phyloP scores from a whole-genome alignment of 2,329 filamentous ascomycete genomes.

The Huntiella savannae region DNA sequence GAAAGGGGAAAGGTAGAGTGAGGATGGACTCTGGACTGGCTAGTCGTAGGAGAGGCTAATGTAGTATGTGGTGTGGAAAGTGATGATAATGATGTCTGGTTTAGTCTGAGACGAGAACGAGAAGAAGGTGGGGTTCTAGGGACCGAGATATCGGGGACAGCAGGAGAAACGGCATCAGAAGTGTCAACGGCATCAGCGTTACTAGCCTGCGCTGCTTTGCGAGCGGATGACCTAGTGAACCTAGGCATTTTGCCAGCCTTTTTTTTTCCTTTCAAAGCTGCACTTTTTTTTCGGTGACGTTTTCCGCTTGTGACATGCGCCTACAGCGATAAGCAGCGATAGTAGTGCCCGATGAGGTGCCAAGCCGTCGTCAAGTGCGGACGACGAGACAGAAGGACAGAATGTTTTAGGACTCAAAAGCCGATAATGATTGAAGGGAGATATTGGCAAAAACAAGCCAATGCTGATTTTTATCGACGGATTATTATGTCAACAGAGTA shows the following conservation, averaged over 20 bases:
- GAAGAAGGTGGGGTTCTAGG: slow-evolving; percentile 14
- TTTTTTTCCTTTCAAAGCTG: background rate
- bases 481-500: too few relatives aligned
- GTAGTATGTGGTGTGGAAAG: slow-evolving; percentile 15
- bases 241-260: slow-evolving; percentile 32
- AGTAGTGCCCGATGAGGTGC: too few relatives aligned
- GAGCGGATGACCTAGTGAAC: slow-evolving; percentile 87
- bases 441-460: too few relatives aligned
- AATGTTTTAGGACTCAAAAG: too few relatives aligned
- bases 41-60: background rate
- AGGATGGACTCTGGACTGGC: background rate
- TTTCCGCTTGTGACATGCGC: too few relatives aligned
- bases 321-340: too few relatives aligned
- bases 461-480: too few relatives aligned
- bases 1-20: background rate
- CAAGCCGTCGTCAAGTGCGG: too few relatives aligned
- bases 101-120: slow-evolving; percentile 20
- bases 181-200: slow-evolving; percentile 27
- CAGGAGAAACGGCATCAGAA: slow-evolving; percentile 1
- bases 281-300: too few relatives aligned
- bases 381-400: too few relatives aligned
- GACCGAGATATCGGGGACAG: background rate
- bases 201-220: slow-evolving; percentile 49
- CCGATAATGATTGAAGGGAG: too few relatives aligned
- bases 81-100: slow-evolving; percentile 17